A percentile compares a stretch with the other conserved stretches of the same genome.
Evolutionary conservation across 31 red algal species (phyloP).

Genomic region (Porphyra umbilicalis): DNA sequence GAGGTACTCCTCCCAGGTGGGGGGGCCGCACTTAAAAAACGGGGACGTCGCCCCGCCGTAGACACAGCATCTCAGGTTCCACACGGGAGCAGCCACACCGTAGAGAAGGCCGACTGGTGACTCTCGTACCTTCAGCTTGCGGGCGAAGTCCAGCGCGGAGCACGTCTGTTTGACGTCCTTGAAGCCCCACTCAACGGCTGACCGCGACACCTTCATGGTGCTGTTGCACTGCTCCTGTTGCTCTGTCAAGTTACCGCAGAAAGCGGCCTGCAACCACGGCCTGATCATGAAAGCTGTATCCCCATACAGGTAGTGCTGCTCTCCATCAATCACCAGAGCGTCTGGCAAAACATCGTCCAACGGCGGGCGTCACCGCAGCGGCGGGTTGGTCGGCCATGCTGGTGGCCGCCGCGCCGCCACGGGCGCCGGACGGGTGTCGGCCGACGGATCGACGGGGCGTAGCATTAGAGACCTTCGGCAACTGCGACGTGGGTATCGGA

Average conservation of each 20-base stretch:
- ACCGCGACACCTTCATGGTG: conserved; percentile 7
- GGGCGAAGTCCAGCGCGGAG: conserved; percentile 13
- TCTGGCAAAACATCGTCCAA: conserved; percentile 3
- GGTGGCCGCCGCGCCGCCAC: too few species aligned
- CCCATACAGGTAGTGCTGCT: conserved; percentile 15
- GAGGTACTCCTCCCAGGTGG: too few species aligned
- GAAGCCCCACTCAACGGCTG: too few species aligned
- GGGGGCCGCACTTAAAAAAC: too few species aligned
- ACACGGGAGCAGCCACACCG: conserved; percentile 2
- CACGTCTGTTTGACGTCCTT: conserved; percentile 18
- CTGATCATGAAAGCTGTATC: conserved; percentile 13
- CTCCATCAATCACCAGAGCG: neutral
- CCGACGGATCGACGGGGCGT: too few species aligned
- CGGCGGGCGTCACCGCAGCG: too few species aligned
- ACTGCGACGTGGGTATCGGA: too few species aligned
- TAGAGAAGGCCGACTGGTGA: conserved; percentile 1
- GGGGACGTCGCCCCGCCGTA: too few species aligned
- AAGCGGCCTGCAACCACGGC: conserved; percentile 17
- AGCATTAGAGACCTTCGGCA: too few species aligned
- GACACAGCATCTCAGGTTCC: conserved; percentile 7
- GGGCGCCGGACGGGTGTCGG: too few species aligned
- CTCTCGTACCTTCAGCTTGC: neutral
- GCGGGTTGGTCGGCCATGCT: too few species aligned
- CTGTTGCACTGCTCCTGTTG: neutral
- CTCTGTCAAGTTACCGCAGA: neutral